Evolutionary conservation across 345 rosid genomes (phyloP).

Genomic region (Firmiana major): DNA sequence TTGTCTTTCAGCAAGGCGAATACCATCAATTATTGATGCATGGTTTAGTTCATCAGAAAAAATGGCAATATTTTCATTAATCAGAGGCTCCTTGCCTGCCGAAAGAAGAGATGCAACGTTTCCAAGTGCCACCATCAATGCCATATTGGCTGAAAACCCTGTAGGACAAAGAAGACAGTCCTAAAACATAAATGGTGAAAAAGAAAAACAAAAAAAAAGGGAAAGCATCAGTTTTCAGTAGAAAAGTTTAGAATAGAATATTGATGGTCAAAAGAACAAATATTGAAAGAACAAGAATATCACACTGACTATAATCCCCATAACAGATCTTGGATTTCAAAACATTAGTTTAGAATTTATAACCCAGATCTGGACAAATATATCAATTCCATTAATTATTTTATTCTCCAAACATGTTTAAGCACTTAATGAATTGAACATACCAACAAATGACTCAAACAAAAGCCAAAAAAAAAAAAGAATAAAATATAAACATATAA

Average conservation of each 20-base stretch:
- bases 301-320: not conserved
- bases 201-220: slow-evolving; percentile 13
- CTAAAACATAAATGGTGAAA: slow-evolving; percentile 40
- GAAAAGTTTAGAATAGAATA: slow-evolving; percentile 3
- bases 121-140: slow-evolving; percentile 88
- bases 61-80: slow-evolving; percentile 67
- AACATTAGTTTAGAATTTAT: not conserved
- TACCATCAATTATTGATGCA: slow-evolving; percentile 96
- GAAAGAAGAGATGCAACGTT: slow-evolving; percentile 66
- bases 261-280: not conserved
- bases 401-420: slow-evolving; percentile 2
- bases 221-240: slow-evolving; percentile 24
- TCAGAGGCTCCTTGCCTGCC: slow-evolving; percentile 34
- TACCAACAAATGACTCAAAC: not conserved
- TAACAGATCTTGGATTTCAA: not conserved
- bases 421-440: not conserved
- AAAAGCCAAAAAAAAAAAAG: not conserved
- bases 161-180: slow-evolving; percentile 98
- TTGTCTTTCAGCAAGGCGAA: slow-evolving; percentile 81
- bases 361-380: not conserved
- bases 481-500: not conserved
- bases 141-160: slow-evolving; percentile 97
- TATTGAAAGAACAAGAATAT: not conserved
- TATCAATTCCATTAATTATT: not conserved
- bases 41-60: slow-evolving; percentile 94